Evolutionary conservation across 2,329 filamentous ascomycete species (phyloP).

Genomic region (Fusarium ramigenum): DNA sequence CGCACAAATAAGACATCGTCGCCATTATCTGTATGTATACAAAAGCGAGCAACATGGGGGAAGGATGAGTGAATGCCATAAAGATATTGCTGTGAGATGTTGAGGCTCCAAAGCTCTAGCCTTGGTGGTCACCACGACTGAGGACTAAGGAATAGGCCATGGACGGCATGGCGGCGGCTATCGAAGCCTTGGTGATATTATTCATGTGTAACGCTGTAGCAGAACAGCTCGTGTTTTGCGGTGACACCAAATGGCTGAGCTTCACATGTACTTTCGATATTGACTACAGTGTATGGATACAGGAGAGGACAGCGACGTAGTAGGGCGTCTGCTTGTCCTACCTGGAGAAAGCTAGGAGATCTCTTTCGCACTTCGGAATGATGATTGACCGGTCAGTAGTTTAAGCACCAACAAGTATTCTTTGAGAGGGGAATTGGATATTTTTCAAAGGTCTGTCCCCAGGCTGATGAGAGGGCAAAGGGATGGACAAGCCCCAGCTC

Average conservation of each 20-base stretch:
- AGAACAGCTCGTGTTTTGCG: slow-evolving; percentile 21
- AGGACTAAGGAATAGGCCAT: not conserved
- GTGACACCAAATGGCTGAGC: slow-evolving; percentile 17
- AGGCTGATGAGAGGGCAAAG: not conserved
- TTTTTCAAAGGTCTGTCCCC: not conserved
- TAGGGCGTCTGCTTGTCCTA: slow-evolving; percentile 16
- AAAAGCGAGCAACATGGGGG: not conserved
- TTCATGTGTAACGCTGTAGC: not conserved
- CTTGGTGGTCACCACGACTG: not conserved
- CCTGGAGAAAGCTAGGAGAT: slow-evolving; percentile 2
- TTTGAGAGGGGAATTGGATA: not conserved
- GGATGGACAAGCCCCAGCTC: slow-evolving; percentile 7
- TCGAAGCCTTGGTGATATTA: slow-evolving; percentile 2
- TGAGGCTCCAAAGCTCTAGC: slow-evolving; percentile 9
- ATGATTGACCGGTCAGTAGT: not conserved
- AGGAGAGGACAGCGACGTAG: slow-evolving; percentile 6
- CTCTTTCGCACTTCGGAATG: not conserved
- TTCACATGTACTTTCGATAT: slow-evolving; percentile 1
- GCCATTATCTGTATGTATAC: not conserved
- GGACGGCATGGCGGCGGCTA: slow-evolving; percentile 2
- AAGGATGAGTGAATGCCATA: not conserved
- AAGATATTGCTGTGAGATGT: not conserved
- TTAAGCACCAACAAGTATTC: not conserved
- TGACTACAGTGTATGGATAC: slow-evolving; percentile 2
- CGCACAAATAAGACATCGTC: not conserved